Percentiles rank a stretch among this genome's conserved stretches.
Evolutionary conservation across 306 rosid species (phyloP).

Genomic region (Cyamopsis tetragonoloba): DNA sequence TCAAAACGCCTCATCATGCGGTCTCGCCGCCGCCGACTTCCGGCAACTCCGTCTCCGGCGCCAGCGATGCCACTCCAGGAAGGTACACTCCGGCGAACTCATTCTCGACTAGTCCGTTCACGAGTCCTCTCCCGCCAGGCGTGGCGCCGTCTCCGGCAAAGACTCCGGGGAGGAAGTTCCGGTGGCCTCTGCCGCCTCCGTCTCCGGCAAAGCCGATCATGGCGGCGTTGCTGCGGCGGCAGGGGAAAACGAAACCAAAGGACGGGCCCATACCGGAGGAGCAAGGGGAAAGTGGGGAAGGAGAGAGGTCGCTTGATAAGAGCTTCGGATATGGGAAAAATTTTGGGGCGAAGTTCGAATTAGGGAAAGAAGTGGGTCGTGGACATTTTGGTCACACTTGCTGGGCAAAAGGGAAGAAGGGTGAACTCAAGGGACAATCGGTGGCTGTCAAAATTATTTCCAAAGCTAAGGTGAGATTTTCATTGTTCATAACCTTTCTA

Average conservation of each 20-base stretch:
- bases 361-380: constrained; percentile 91
- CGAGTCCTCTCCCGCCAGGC: constrained; percentile 76
- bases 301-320: constrained; percentile 75
- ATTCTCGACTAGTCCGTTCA: constrained; percentile 59
- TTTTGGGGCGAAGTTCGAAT: constrained; percentile 75
- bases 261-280: constrained; percentile 92
- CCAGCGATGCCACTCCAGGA: constrained; percentile 41
- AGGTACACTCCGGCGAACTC: constrained; percentile 59
- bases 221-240: constrained; percentile 60
- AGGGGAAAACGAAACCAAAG: constrained; percentile 55
- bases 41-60: constrained; percentile 15
- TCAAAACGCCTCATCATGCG: constrained; percentile 6
- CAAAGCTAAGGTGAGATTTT: constrained; percentile 67
- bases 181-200: constrained; percentile 95
- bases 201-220: constrained; percentile 98
- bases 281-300: constrained; percentile 45
- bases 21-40: constrained; percentile 11
- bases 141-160: constrained; percentile 89
- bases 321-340: constrained; percentile 83
- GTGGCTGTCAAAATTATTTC: constrained; percentile 96
- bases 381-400: constrained; percentile 99
- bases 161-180: constrained; percentile 73
- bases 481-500: too few species aligned
- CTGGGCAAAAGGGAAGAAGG: constrained; percentile 82
- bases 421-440: constrained; percentile 77